A percentile compares a stretch with the other conserved stretches of the same genome.
These are phyloP conservation scores for Backusella macrospora DNA, from an alignment of 192 early-diverging fungal species.

Conservation along the genomic window DNA sequence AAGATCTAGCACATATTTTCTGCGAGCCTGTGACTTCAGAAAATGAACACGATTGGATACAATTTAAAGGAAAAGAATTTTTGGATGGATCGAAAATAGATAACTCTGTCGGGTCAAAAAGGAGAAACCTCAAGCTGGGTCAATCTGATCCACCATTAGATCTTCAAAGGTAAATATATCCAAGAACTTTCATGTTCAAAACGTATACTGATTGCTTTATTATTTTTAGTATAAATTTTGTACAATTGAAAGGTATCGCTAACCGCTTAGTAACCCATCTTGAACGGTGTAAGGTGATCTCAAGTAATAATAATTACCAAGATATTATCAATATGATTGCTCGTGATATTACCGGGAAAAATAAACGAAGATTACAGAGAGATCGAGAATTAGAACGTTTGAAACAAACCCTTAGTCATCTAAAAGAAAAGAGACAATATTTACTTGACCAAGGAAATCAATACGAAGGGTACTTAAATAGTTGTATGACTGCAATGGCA, in stretches of 20 bases:
- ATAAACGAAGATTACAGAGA: conserved; percentile 78
- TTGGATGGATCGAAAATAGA: background rate
- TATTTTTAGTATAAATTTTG: conserved; percentile 56
- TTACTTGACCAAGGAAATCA: conserved; percentile 84
- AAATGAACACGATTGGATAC: conserved; percentile 73
- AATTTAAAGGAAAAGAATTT: conserved; percentile 47
- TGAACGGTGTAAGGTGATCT: conserved; percentile 76
- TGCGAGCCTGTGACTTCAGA: conserved; percentile 67
- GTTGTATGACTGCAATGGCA: conserved; percentile 86
- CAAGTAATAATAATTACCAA: conserved; percentile 81
- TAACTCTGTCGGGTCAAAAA: conserved; percentile 3
- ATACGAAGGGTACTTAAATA: conserved; percentile 90
- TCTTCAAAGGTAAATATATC: conserved; percentile 20
- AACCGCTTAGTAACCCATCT: conserved; percentile 83
- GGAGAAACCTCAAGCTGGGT: conserved; percentile 12
- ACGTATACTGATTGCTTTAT: background rate
- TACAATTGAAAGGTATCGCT: conserved; percentile 79
- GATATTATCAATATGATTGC: conserved; percentile 94
- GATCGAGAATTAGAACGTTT: conserved; percentile 73
- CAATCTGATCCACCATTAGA: conserved; percentile 23
- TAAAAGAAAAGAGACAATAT: conserved; percentile 85
- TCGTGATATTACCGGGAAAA: conserved; percentile 90
- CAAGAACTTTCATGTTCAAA: background rate
- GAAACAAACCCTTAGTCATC: conserved; percentile 75
- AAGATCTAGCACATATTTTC: conserved; percentile 82